Base-by-base conservation (phyloP, 257 asterid genomes). In the Nicotiana sylvestris region DNA sequence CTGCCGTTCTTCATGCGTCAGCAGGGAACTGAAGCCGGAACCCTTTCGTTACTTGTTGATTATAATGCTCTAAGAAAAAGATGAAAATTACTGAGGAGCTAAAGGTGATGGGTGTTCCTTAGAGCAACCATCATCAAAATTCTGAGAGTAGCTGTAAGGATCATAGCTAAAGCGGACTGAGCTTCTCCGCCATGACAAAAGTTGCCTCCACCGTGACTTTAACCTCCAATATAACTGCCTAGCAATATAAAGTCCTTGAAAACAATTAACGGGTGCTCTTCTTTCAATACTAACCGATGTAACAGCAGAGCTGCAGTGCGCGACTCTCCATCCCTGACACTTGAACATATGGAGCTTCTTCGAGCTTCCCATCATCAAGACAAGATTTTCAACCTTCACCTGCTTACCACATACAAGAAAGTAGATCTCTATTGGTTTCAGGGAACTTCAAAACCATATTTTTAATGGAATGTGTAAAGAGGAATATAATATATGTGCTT, bases 91-190 rank as follows among this genome's bases (percentile, higher is more conserved):
- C 29, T 1, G 49, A 76, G 92, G 95, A 85, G 86, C 91, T 66
- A 87, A 85, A 67, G 92, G 93, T 17, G 90, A 88, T 21, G 81
- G 84, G 66, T 78, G 86, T 30, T 88, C 91, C 58, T 83, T 78
- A 16, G 76, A 84, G 32, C 85, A 77, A 43, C 92, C 95, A 49
- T 89, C 89, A 66, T 91, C 95, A 60, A 90, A 91, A 88, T 90
- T 91, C 79, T 84, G 88, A 67, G 85, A 86, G 84, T 91, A 91
- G 80, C 93, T 91, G 49, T 81, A 82, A 56, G 91, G 87, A 66
- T 90, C 93, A 30, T 91, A 91, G 79, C 76, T 89, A 85, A 82
- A 89, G 68, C 87, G 66, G 81, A 53, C 66, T 30, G 32, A 51
- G 68, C 84, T 78, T 62, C 87, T 84, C 70, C 83, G 72, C 86